Conservation (phyloP, 2,329 filamentous ascomycete species). For the Diaporthe destruens region DNA sequence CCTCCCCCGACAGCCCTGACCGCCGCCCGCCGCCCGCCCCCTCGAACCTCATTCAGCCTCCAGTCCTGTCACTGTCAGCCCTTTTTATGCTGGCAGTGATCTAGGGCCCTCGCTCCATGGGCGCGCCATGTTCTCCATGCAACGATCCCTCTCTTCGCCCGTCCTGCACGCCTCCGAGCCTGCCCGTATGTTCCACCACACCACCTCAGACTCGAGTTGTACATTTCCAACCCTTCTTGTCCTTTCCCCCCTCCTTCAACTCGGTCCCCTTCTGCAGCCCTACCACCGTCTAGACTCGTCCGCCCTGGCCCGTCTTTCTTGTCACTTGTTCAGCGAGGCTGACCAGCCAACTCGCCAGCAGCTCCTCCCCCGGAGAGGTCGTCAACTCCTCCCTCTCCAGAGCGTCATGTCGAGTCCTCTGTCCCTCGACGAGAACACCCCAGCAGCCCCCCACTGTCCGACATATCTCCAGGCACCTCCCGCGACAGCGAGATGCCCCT, state of each 20-base stretch:
- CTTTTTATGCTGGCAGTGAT: slow-evolving; percentile 44
- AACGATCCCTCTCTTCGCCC: slow-evolving; percentile 72
- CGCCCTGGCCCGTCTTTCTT: slow-evolving; percentile 18
- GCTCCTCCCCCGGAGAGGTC: slow-evolving; percentile 55
- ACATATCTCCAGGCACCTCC: slow-evolving; percentile 31
- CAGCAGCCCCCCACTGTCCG: slow-evolving; percentile 65
- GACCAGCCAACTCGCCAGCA: slow-evolving; percentile 30
- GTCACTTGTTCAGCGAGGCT: slow-evolving; percentile 14
- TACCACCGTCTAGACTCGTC: slow-evolving; percentile 36
- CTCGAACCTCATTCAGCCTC: background rate
- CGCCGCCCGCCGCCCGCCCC: background rate
- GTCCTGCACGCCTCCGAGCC: slow-evolving; percentile 64
- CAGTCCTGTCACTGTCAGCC: slow-evolving; percentile 43
- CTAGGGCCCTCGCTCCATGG: slow-evolving; percentile 53
- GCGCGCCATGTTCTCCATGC: slow-evolving; percentile 72
- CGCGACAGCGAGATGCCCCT: slow-evolving; percentile 53
- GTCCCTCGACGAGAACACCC: slow-evolving; percentile 65
- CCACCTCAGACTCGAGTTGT: background rate
- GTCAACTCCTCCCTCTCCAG: slow-evolving; percentile 65
- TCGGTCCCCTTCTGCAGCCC: background rate
- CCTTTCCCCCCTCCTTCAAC: background rate
- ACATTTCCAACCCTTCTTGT: background rate
- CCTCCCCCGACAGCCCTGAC: background rate
- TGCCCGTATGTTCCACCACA: slow-evolving; percentile 65
- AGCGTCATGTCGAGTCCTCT: slow-evolving; percentile 62